phyloP scores from a whole-genome alignment of 1,139 yeast genomes.

The Yamadazyma triangularis region DNA sequence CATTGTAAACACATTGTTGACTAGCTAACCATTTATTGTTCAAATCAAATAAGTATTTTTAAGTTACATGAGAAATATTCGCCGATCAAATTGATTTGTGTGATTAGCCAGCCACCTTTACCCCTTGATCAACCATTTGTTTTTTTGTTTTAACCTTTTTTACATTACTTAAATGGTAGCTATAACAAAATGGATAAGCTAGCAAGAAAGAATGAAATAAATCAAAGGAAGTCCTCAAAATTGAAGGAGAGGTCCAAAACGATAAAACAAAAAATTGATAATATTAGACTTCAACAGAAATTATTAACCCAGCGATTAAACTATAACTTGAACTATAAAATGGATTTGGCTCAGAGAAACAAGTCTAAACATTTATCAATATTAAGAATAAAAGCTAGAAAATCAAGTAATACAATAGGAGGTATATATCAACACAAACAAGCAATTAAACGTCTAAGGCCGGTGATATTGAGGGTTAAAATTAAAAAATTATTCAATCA shows the following conservation, averaged over 20 bases:
- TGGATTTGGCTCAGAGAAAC: background rate
- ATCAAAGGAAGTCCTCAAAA: background rate
- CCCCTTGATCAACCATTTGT: too few relatives aligned
- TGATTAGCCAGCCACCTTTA: too few relatives aligned
- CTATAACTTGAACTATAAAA: background rate
- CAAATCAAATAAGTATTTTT: too few relatives aligned
- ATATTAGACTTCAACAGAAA: background rate
- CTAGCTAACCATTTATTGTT: too few relatives aligned
- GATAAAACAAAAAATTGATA: background rate
- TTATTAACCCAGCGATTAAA: background rate
- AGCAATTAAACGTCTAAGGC: background rate
- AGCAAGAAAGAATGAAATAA: background rate
- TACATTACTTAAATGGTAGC: too few relatives aligned
- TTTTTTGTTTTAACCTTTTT: too few relatives aligned
- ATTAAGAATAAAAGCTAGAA: background rate
- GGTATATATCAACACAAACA: background rate
- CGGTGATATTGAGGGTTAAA: background rate
- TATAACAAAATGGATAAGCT: background rate
- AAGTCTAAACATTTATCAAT: background rate
- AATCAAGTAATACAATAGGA: background rate
- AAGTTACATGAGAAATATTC: too few relatives aligned
- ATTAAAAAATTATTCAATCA: slow-evolving; percentile 1
- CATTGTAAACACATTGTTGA: too few relatives aligned
- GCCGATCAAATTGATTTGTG: too few relatives aligned
- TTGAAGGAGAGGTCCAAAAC: background rate